phyloP scores from a whole-genome alignment of 495 filamentous ascomycete species.

The Zalerion maritima region DNA sequence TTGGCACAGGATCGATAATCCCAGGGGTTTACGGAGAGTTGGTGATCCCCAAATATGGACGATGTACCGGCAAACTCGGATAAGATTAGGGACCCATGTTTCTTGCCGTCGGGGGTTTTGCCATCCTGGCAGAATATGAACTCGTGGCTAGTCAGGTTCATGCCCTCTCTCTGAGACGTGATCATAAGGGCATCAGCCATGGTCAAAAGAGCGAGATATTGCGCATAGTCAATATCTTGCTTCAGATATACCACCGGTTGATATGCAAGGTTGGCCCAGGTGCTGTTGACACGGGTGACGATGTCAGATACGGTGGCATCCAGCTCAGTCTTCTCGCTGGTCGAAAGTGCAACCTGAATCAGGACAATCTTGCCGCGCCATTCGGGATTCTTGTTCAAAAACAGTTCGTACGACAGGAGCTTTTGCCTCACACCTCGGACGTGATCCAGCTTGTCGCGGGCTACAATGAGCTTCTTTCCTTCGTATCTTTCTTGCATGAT shows the following conservation, averaged over 20 bases:
- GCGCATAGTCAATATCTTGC: slow-evolving; percentile 79
- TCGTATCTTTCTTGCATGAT: slow-evolving; percentile 65
- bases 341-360: slow-evolving; percentile 84
- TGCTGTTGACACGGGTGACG: slow-evolving; percentile 79
- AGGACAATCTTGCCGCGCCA: slow-evolving; percentile 77
- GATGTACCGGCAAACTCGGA: slow-evolving; percentile 90
- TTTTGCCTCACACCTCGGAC: slow-evolving; percentile 86
- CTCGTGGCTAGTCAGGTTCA: slow-evolving; percentile 89
- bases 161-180: slow-evolving; percentile 82
- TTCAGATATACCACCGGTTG: slow-evolving; percentile 88
- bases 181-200: slow-evolving; percentile 87
- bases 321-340: slow-evolving; percentile 71
- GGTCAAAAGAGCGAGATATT: slow-evolving; percentile 77
- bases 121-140: slow-evolving; percentile 89
- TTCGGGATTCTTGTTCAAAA: slow-evolving; percentile 81
- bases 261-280: slow-evolving; percentile 73
- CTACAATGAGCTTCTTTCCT: slow-evolving; percentile 79
- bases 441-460: slow-evolving; percentile 82
- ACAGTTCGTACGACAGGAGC: slow-evolving; percentile 80
- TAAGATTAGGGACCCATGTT: slow-evolving; percentile 74
- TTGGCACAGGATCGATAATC: slow-evolving; percentile 74
- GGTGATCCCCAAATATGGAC: slow-evolving; percentile 60
- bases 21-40: slow-evolving; percentile 85
- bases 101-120: slow-evolving; percentile 47
- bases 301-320: slow-evolving; percentile 82